Base-by-base conservation (phyloP, 2,329 filamentous ascomycete genomes). In the Exophiala sideris region DNA sequence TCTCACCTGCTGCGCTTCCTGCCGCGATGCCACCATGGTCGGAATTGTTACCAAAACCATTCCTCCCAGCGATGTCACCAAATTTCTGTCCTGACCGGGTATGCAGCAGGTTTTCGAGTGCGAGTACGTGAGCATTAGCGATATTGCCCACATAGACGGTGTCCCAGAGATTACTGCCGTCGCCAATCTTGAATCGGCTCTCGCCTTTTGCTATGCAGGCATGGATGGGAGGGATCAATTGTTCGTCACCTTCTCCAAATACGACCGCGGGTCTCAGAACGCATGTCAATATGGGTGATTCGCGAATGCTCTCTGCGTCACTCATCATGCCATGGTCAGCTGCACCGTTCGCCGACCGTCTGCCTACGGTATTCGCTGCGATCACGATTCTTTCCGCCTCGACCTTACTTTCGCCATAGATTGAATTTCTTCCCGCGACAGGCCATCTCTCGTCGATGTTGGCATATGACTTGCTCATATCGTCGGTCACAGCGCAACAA, bases 401-500 rank as follows among this genome's bases (percentile, higher is more conserved):
- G 50, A 72, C 70, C 71, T 75, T 63, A 48, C 48, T 74, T 59
- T 76, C 73, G 16, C 72, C 72, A 60, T 76, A 76, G 39, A 74
- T 72, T 35, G 71, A 67, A 9, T 70, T 74, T 36, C 54, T 64
- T 33, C 53, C 54, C n/a, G 70, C 66, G 8, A 66, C 69, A 11
- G 69, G 72, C 71, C 71, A 74, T 38, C 56, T 52, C 60, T 73
- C 71, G 41, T 72, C 67, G 53, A 74, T 70, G 48, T 74, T 73
- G 5, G 61, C 61, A 56, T 71, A 70, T 10, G 66, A 53, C 32
- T 62, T 56, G 33, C 58, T 63, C 64, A 71, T 66, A 50, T 83
- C 76, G 65, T 84, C 80, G 3, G 76, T 73, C 34, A 82, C 66
- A 7, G 78, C 78, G 29, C 79, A 80, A 53, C 78, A 78, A 62